phyloP scores from a whole-genome alignment of 345 rosid species.

The Bruguiera gymnorhiza region DNA sequence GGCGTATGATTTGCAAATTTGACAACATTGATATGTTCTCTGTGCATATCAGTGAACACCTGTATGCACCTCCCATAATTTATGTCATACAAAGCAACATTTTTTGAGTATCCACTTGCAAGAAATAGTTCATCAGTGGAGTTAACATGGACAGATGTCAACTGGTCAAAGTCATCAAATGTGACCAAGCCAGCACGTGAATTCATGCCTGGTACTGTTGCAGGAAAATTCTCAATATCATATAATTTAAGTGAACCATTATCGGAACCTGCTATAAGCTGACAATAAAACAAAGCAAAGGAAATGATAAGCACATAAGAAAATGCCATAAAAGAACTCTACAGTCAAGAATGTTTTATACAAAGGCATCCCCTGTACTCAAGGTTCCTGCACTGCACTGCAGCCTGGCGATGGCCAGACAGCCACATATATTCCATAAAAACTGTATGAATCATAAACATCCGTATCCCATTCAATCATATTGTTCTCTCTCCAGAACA shows the following conservation, averaged over 20 bases:
- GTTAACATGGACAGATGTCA: conserved; percentile 90
- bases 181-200: conserved; percentile 43
- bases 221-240: conserved; percentile 52
- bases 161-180: conserved; percentile 83
- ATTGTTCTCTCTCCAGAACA: background rate
- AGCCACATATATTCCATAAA: no score
- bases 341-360: background rate
- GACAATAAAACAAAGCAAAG: conserved; percentile 18
- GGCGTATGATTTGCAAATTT: conserved; percentile 92
- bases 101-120: conserved; percentile 88
- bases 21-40: conserved; percentile 86
- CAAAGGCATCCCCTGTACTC: background rate
- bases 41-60: conserved; percentile 82
- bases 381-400: no score
- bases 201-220: conserved; percentile 32
- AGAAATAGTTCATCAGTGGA: conserved; percentile 84
- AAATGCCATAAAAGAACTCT: background rate
- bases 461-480: no score
- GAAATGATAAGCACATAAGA: conserved; percentile 5
- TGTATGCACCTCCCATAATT: conserved; percentile 64
- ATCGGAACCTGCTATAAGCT: conserved; percentile 97
- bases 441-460: background rate
- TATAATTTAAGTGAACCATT: conserved; percentile 80
- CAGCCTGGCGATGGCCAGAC: no score
- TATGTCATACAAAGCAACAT: conserved; percentile 84